Evolutionary conservation across 805 yeast genomes (phyloP), one percentile per base, ranked within the genome.

Genomic region (Myxozyma vanderwaltii): DNA sequence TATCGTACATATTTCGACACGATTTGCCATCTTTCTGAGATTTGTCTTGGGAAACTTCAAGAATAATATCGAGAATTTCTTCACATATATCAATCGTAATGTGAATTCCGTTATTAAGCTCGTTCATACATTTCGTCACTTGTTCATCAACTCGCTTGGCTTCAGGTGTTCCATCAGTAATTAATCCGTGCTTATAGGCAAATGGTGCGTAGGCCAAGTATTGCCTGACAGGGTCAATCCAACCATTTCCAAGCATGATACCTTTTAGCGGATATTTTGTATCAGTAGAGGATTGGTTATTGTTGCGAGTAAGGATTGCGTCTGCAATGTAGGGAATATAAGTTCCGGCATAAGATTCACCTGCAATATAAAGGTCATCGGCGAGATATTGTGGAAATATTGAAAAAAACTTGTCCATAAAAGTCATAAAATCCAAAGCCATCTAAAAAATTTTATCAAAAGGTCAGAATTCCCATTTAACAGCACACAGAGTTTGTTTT

Each of bases 321-420:
- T 81, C 76, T 0, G 92, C 95, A 60, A 91, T 82, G 72, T 87
- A 89, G 0, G 99, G 98, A 54, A 94, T 88, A 71, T 90, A 94
- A 71, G 94, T 97, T 21, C 99, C 99, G 0, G 98, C 98, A 74
- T 87, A 94, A 65, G 96, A 88, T 76, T 94, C 99, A 31, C 99
- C 99, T 0, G 96, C 96, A 35, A 94, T 73, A 64, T 84, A 83
- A 1, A 94, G 75, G 29, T 89, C 87, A 61, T 86, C 84, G 4
- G 68, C 66, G 1, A 71, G 63, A 65, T 88, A 89, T 49, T 87
- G 84, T 0, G 97, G 96, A 72, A 92, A 92, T 2, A 84, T 70
- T 56, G 78, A 76, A 65, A 81, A 86, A 74, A 85, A 94, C 63
- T 81, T 80, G 26, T 81, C 79, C 68, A 94, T 70, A 69, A 94